Percentiles rank a stretch among this genome's conserved stretches.
phyloP scores from a whole-genome alignment of 1,284 basidiomycete species.

The Leccinum subatratum region DNA sequence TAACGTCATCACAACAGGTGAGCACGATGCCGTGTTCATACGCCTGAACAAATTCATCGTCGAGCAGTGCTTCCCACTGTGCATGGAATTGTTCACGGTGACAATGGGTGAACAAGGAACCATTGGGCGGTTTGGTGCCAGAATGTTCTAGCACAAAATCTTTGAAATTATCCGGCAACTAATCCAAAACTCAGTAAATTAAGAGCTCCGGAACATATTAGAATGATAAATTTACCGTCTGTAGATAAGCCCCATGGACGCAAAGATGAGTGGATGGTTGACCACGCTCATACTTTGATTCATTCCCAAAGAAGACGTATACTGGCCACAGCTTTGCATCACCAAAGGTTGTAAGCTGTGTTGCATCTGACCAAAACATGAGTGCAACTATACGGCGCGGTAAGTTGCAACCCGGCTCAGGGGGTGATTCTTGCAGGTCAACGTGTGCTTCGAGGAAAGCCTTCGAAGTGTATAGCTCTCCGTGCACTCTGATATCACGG shows the following conservation, averaged over 20 bases:
- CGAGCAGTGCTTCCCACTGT: not conserved
- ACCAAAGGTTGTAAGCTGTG: not conserved
- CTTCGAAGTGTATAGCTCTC: not conserved
- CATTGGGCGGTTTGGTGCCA: not conserved
- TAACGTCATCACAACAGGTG: not conserved
- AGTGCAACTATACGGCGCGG: not conserved
- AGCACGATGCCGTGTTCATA: not conserved
- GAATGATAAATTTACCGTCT: not conserved
- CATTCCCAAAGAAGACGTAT: not conserved
- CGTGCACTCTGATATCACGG: not conserved
- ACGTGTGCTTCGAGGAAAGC: not conserved
- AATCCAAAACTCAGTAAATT: not conserved
- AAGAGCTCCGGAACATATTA: not conserved
- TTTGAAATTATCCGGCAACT: not conserved
- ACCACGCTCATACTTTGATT: not conserved
- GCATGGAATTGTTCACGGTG: not conserved
- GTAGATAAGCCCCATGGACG: not conserved
- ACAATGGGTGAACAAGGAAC: not conserved
- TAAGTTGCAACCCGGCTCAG: not conserved
- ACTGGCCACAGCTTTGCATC: not conserved
- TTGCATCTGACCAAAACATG: not conserved
- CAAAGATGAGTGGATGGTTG: not conserved
- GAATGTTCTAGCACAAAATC: not conserved
- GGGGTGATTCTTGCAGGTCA: not conserved
- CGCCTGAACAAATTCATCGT: not conserved